Evolutionary conservation across 768 basidiomycete species (phyloP), one percentile per base, ranked within the genome.

Genomic region (Russula ochroleuca): DNA sequence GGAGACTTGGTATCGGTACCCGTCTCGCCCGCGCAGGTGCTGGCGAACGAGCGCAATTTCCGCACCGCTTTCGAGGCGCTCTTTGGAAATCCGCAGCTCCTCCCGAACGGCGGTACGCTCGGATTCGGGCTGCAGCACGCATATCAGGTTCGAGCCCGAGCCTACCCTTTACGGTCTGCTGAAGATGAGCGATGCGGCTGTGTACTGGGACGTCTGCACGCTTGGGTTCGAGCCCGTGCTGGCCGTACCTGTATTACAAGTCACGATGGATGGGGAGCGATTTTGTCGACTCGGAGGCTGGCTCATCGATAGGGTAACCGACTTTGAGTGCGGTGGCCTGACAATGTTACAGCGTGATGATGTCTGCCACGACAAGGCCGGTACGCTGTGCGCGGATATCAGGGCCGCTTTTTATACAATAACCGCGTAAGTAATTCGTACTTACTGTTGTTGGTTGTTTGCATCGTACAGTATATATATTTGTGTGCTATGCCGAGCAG

Each of bases 81-180:
- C 17, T 70, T 81, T 7, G 35, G 64, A 3, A 72, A 78, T 57
- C 59, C 68, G 2, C 35, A 50, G 2, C 77, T 80, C 61, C 71
- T 82, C 10, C 75, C 78, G 0, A 38, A 74, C 2, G 78, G 80
- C 7, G 79, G 79, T 1, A 68, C 59, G 14, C 70, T 82, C 15
- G 76, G 74, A 3, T 82, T 80, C 54, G 74, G 75, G 8, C 69
- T 81, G 14, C 67, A 66, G 2, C 74, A 78, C 68, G 67, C 68
- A 59, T 81, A 80, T 61, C 74, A 77, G 2, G 57, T 8, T 35
- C 35, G 10, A 19, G 15, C 40, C 53, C 9, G 21, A 56, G 4
- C 56, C 59, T n/a, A n/a, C n/a, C 15, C 6, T 64, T 31, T 55
- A 55, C 21, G 17, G 28, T 13, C 54, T 61, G 23, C 51, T 61